Conservation (phyloP, 169 alveolate species). For the Eimeria sp. region DNA sequence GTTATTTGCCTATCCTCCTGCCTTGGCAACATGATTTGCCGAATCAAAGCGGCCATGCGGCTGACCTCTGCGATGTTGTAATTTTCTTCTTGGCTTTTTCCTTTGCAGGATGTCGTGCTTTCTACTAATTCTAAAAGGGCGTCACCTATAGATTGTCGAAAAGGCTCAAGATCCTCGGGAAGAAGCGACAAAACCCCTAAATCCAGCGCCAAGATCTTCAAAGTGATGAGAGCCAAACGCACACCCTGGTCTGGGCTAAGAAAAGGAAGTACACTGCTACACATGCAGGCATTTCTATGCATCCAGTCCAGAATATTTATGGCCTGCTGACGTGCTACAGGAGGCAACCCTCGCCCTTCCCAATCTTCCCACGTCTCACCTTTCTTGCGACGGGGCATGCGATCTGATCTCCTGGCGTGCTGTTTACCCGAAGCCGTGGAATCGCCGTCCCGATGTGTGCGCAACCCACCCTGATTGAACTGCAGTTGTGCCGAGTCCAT, state of each 20-base stretch:
- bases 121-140: neutral
- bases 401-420: neutral
- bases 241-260: neutral
- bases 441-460: neutral
- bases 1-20: neutral
- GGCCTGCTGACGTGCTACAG: neutral
- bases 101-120: neutral
- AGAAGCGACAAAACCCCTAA: neutral
- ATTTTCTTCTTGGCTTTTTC: neutral
- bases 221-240: neutral
- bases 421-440: neutral
- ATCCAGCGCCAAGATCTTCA: neutral
- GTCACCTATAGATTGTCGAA: neutral
- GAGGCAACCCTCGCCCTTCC: slow-evolving; percentile 7
- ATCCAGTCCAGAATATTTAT: neutral
- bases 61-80: neutral
- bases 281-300: neutral
- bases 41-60: neutral
- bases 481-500: neutral
- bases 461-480: neutral
- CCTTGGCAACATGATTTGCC: neutral
- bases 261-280: neutral
- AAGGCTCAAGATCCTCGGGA: neutral
- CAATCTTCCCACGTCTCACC: neutral
- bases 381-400: neutral